Evolutionary conservation across 257 asterid genomes (phyloP).

Genomic region (Perilla frutescens): DNA sequence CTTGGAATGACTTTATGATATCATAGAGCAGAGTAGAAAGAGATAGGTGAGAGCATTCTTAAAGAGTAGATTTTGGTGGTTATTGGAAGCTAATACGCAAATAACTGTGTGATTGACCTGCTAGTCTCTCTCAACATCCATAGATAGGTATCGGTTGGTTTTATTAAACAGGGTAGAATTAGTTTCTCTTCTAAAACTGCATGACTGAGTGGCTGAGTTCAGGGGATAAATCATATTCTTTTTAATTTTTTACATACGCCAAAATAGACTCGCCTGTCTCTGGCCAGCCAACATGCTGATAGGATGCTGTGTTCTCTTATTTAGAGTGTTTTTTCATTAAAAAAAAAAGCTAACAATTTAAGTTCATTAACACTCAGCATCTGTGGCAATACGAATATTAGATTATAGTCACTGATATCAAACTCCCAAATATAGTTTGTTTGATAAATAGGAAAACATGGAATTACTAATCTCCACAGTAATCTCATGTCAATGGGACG

Average conservation of each 20-base stretch:
- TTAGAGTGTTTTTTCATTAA: background rate
- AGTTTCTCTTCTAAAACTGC: background rate
- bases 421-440: background rate
- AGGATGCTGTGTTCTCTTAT: background rate
- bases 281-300: slow-evolving; percentile 19
- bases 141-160: background rate
- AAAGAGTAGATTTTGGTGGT: background rate
- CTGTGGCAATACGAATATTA: background rate
- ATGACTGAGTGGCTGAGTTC: background rate
- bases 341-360: background rate
- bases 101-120: background rate
- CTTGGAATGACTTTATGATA: background rate
- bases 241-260: background rate
- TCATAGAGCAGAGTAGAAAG: background rate
- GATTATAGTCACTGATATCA: background rate
- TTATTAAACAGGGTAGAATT: background rate
- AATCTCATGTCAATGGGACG: background rate
- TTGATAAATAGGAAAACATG: background rate
- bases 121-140: background rate
- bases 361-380: background rate
- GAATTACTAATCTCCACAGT: background rate
- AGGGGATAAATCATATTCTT: background rate
- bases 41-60: background rate
- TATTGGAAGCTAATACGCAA: background rate
- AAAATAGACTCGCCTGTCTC: background rate